These are phyloP conservation scores for Leptosphaerulina australis DNA, from an alignment of 2,329 filamentous ascomycete species.

Conservation along the genomic window DNA sequence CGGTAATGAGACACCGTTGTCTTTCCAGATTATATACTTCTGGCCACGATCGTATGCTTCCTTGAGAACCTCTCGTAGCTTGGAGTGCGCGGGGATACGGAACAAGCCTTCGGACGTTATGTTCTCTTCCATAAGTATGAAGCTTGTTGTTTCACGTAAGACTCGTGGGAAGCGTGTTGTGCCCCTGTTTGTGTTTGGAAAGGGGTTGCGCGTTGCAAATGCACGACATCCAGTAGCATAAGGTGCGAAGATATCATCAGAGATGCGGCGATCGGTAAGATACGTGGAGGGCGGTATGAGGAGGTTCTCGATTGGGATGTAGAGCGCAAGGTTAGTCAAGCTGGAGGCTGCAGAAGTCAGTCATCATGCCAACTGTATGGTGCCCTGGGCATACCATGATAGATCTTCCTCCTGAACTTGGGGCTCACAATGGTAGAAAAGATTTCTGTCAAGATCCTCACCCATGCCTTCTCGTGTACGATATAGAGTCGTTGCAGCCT, in stretches of 20 bases:
- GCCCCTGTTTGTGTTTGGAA: slow-evolving; percentile 54
- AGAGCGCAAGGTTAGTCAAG: slow-evolving; percentile 56
- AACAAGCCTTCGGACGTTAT: slow-evolving; percentile 60
- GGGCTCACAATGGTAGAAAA: slow-evolving; percentile 63
- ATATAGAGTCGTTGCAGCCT: slow-evolving; percentile 62
- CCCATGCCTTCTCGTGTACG: slow-evolving; percentile 64
- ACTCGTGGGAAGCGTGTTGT: slow-evolving; percentile 58
- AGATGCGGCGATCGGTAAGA: slow-evolving; percentile 59
- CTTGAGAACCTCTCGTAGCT: slow-evolving; percentile 57
- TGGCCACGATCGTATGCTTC: slow-evolving; percentile 63
- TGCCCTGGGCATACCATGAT: slow-evolving; percentile 53
- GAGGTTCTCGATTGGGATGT: slow-evolving; percentile 59
- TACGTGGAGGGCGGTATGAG: slow-evolving; percentile 62
- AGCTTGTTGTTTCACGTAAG: slow-evolving; percentile 59
- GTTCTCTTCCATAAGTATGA: slow-evolving; percentile 57
- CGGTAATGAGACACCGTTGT: slow-evolving; percentile 46
- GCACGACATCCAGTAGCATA: slow-evolving; percentile 55
- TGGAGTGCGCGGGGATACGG: slow-evolving; percentile 58
- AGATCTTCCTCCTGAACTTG: slow-evolving; percentile 63
- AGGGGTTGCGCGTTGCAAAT: slow-evolving; percentile 55
- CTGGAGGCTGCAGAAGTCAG: slow-evolving; percentile 52
- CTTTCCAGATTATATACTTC: slow-evolving; percentile 60
- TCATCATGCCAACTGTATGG: neutral
- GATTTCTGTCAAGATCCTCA: slow-evolving; percentile 61
- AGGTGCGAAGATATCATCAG: slow-evolving; percentile 55